Base-by-base conservation (phyloP, 2,329 filamentous ascomycete species). In the Claviceps sp. region DNA sequence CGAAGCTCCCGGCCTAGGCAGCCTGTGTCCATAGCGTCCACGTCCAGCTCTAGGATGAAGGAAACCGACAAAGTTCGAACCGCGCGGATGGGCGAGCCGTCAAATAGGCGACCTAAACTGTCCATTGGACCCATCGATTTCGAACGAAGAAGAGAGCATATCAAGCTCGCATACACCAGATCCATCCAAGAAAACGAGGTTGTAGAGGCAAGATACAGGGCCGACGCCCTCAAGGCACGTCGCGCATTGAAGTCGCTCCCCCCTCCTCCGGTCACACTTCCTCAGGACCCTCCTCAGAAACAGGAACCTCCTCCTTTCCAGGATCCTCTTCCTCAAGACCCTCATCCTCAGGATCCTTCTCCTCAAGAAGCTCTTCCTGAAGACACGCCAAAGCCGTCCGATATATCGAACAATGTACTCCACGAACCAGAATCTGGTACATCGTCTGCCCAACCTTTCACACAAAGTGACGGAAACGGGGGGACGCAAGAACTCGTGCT, bases 141-240 rank as follows among this genome's bases (percentile, higher is more conserved):
- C 64, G 88, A 85, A 54, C 86, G 87, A 58, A 79, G 88, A 49
- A 78, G 89, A 59, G 84, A 89, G 62, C 82, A 83, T 55, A 94
- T 95, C 60, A 85, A 90, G 59, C 80, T 89, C 52, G 89, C 88
- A 14, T 91, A 94, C 65, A 90, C 82, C 59, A 87, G 86, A 63
- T 88, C 85, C n/a, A 82, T 93, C 47, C 79, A 84, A 56, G 85
- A 88, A 62, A 85, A 73, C 59, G 82, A 87, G 62, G 82, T 77
- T 54, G 67, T 72, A n/a, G 75, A 76, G 53, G 74, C 73, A 50
- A 73, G 74, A 61, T 69, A 74, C 63, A 70, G 70, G 50, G 76
- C 76, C 38, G 75, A 74, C 22, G 50, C 14, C 17, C 76, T 80
- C 55, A 76, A 73, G 57, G 70, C 54, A 39, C 50, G 73, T 56